Conservation (phyloP, 768 basidiomycete genomes). For the Galerina marginata region DNA sequence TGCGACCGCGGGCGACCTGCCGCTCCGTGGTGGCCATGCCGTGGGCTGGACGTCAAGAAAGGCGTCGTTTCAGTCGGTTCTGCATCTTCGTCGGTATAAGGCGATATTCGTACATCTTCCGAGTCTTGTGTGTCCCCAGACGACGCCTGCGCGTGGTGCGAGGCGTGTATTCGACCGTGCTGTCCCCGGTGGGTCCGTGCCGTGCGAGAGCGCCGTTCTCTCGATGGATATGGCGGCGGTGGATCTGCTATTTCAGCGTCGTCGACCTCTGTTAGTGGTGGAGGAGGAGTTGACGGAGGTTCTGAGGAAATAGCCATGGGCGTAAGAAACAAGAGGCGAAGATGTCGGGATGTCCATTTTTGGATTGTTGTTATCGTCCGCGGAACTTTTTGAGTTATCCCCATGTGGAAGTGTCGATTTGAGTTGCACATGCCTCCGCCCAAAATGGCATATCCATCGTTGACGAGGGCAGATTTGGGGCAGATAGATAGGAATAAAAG, state of each 20-base stretch:
- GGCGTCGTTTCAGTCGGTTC: constrained; percentile 56
- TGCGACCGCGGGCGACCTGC: constrained; percentile 53
- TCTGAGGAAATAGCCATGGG: constrained; percentile 22
- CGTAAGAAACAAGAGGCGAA: constrained; percentile 3
- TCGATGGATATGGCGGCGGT: constrained; percentile 72
- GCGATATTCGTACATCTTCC: constrained; percentile 33
- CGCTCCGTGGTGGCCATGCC: constrained; percentile 25
- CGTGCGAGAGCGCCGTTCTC: constrained; percentile 46
- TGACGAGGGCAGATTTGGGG: no score
- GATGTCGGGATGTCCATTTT: constrained; percentile 1
- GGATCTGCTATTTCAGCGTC: constrained; percentile 49
- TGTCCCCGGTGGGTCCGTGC: constrained; percentile 31
- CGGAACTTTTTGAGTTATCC: neutral
- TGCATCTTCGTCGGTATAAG: constrained; percentile 33
- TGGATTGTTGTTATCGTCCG: neutral
- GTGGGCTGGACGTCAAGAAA: constrained; percentile 38
- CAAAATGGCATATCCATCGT: no score
- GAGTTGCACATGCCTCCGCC: no score
- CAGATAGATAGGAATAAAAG: no score
- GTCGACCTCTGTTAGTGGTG: constrained; percentile 13
- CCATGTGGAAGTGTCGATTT: no score
- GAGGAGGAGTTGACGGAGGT: constrained; percentile 17
- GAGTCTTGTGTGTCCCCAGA: constrained; percentile 42
- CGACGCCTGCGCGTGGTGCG: constrained; percentile 31
- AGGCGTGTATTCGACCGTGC: constrained; percentile 25